Evolutionary conservation across 169 alveolate genomes (phyloP).

Genomic region (Babesia bovis): DNA sequence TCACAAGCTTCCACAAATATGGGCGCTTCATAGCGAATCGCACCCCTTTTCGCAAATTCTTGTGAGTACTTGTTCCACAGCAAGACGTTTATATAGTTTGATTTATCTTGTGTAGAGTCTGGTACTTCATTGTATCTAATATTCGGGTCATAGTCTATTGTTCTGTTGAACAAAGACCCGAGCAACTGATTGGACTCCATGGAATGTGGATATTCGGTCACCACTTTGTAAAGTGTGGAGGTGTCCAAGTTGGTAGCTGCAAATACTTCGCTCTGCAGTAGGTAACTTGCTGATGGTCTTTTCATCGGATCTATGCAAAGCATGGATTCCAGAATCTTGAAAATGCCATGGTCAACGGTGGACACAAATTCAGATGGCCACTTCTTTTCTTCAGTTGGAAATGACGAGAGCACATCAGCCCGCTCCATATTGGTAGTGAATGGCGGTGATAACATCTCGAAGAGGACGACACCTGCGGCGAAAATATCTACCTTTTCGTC

Average conservation of each 20-base stretch:
- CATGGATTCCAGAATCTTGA: constrained; percentile 70
- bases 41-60: constrained; percentile 60
- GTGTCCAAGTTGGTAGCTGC: constrained; percentile 66
- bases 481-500: constrained; percentile 82
- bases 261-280: constrained; percentile 70
- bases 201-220: constrained; percentile 72
- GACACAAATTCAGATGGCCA: constrained; percentile 72
- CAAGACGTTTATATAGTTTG: constrained; percentile 62
- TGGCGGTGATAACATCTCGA: constrained; percentile 84
- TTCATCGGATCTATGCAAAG: constrained; percentile 71
- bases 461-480: constrained; percentile 82
- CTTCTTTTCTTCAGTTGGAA: constrained; percentile 60
- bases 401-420: constrained; percentile 68
- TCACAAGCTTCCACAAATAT: constrained; percentile 2
- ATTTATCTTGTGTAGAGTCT: constrained; percentile 15
- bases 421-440: constrained; percentile 83
- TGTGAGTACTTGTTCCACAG: constrained; percentile 49
- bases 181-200: constrained; percentile 72
- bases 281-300: constrained; percentile 71
- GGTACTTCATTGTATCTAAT: constrained; percentile 33
- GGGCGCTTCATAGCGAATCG: constrained; percentile 43
- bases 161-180: constrained; percentile 66
- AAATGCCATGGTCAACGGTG: constrained; percentile 57
- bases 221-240: constrained; percentile 65
- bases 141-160: constrained; percentile 36